Conservation (phyloP, 345 rosid species). For the Boechera stricta region DNA sequence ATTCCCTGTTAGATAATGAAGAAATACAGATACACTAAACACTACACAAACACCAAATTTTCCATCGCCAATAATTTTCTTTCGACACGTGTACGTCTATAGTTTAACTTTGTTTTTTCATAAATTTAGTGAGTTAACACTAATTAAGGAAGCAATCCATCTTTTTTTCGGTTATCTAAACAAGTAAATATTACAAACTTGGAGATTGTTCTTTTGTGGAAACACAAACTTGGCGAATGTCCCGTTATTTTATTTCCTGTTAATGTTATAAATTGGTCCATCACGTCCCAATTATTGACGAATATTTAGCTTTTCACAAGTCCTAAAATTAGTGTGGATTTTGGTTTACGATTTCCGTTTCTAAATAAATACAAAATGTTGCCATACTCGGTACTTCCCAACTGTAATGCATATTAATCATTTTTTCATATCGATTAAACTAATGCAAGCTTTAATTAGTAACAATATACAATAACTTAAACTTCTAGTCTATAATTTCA, state of each 20-base stretch:
- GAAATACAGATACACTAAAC: constrained; percentile 16
- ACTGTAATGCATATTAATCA: background rate
- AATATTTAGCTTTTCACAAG: background rate
- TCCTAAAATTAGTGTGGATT: background rate
- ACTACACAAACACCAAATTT: background rate
- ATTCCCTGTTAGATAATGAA: constrained; percentile 5
- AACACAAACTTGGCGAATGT: constrained; percentile 14
- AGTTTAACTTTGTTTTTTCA: background rate
- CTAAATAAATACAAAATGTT: background rate
- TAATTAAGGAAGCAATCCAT: constrained; percentile 1
- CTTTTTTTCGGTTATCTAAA: constrained; percentile 9
- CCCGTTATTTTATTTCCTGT: background rate
- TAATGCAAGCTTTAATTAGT: background rate
- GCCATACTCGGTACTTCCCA: constrained; percentile 4
- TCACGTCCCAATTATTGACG: background rate
- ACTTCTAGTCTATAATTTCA: constrained; percentile 23
- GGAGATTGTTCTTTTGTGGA: too few relatives aligned
- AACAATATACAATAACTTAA: constrained; percentile 3
- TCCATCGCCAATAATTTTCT: background rate
- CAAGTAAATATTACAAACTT: background rate
- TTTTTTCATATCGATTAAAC: background rate
- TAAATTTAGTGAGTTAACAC: background rate
- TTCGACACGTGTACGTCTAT: background rate
- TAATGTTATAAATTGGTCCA: background rate
- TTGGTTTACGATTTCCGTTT: background rate